Base-by-base conservation (phyloP, 2,329 filamentous ascomycete genomes). In the Aureobasidium sp. region DNA sequence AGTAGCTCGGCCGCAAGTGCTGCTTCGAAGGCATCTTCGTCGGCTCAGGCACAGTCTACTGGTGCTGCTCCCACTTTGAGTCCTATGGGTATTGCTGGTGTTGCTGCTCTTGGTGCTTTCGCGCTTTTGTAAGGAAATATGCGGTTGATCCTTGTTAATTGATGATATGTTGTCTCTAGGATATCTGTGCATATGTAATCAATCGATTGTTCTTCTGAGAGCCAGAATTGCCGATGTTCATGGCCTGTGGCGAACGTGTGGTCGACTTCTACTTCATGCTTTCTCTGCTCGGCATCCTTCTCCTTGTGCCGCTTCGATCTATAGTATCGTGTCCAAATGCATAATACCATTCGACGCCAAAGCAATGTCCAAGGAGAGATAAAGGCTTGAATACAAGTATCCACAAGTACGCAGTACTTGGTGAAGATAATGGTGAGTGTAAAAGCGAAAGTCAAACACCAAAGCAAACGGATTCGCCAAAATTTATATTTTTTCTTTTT, bases 61-160 rank as follows among this genome's bases (percentile, higher is more conserved):
- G 25, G 25, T 5, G 57, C 36, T 37, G 57, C 57, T 11, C 12
- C 45, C 31, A 49, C 45, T 25, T 11, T 48, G 29, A 20, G 31
- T 14, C 55, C 55, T 29, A 27, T 51, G 34, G 44, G 57, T 42
- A 42, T 60, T 5, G 57, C 57, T 17, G 57, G 39, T 31, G 57
- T 22, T 22, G 57, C 37, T 34, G 57, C 57, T 49, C 34, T 60
- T 49, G 57, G 57, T 42, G 57, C 57, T 36, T 34, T 60, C 12
- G 57, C 45, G 6, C 37, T 60, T 7, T 17, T 60, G 44, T 60
- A 47, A 25, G 17, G n/a, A 9, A 37, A 5, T 11, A 34, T 34
- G 9, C 9, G 31, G 8, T 12, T 34, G 2, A 12, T 34, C 12
- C 8, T 12, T 39, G 11, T 12, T 12, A 7, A 7, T 14, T 17